Base-by-base conservation (phyloP, 306 rosid genomes). In the Quercus cerris region DNA sequence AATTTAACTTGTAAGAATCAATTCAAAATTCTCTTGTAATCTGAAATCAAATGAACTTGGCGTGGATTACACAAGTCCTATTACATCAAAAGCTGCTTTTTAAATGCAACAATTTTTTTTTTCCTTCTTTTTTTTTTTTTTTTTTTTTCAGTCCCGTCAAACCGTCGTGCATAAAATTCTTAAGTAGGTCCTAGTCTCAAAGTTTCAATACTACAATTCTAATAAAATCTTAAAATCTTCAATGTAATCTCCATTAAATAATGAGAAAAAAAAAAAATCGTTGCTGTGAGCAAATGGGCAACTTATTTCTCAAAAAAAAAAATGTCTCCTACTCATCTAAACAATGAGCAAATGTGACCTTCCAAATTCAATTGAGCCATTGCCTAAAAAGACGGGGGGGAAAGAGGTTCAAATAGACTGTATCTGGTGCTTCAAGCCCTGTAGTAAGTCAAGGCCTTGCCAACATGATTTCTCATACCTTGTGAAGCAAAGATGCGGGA, bases 381-480 rank as follows among this genome's bases (percentile, higher is more conserved):
- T 76, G 80, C 74, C 82, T 57, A 12, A 10, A 22, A 11, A 59
- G 30, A 15, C 5, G 3, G 2, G 17, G 17, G 15, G 10, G 2
- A 1, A 44, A 79, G 80, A 79, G 68, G 49, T 71, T 80, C 70
- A 80, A 57, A 70, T 56, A 38, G 59, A 67, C 35, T 38, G 61
- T 20, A 56, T 56, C 20, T 17, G 54, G 12, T 67, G 41, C 46
- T 27, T 5, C 15, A 19, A 4, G 17, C 7, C 71, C n/a, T 2
- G 3, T 22, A 69, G 35, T 1, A 5, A 31, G 79, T 56, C 82
- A 68, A 74, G 73, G 71, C 57, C 17, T 51, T 74, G 31, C 27
- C 59, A 78, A 52, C 83, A 30, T 35, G 78, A 79, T 87, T 75
- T 87, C 79, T 76, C 77, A 75, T 30, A 80, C 62, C 72, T 77